Evolutionary conservation across 202 grass and related monocot species (phyloP), one percentile per base, ranked within the genome.

Genomic region (Tripidium arundinaceum): DNA sequence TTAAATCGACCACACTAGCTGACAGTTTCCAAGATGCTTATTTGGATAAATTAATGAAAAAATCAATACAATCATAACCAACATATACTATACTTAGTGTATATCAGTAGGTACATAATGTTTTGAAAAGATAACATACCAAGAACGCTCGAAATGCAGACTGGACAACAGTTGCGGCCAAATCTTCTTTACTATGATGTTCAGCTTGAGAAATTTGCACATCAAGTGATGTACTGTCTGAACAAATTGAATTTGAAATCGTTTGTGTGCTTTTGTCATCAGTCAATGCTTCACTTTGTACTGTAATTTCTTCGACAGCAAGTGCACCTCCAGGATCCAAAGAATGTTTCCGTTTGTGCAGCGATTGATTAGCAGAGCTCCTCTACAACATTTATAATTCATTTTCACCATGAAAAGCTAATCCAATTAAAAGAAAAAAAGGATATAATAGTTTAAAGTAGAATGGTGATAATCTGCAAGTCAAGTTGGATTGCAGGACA

Each of bases 121-220:
- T 14, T 11, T 52, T 61, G 50, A 43, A 83, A 79, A 79, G 26
- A 62, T 70, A 79, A 62, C 74, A 77, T 96, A 99, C 92, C 96
- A 99, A 83, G 83, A 99, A 96, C 68, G 92, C 90, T 86, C 96
- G 96, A 90, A 93, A 99, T 18, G 85, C 45, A 62, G 92, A 90
- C 59, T 99, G 96, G 84, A 99, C 90, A 90, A 91, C 69, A 83
- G 85, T 91, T 82, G 96, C 90, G 33, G 92, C 90, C 70, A 77
- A 82, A 64, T 96, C 76, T 70, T 88, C 83, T 82, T 72, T 87
- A 19, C 59, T 74, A 66, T 41, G 38, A 72, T 40, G 69, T 43
- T 91, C 88, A 54, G 68, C 75, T 62, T 87, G 85, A 75, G 79
- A 84, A 65, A 77, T 57, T 70, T 77, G 81, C 52, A 73, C 46